Conservation (phyloP, 2,329 filamentous ascomycete species). For the Nemania sp. region DNA sequence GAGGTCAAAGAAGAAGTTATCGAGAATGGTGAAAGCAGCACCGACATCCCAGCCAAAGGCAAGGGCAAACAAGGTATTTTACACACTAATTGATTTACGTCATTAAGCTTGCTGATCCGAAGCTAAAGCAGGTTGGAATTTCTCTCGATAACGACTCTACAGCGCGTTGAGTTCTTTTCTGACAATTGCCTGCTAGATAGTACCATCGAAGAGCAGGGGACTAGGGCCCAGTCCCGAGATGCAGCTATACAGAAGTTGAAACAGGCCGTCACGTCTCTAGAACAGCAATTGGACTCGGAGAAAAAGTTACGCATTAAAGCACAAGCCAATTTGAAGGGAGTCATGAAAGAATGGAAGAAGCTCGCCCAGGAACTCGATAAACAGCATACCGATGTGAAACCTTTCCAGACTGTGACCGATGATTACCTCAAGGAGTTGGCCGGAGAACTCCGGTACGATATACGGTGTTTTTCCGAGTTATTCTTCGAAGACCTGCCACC, state of each 20-base stretch:
- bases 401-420: conserved; percentile 7
- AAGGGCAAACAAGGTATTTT: neutral
- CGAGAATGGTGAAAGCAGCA: neutral
- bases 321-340: neutral
- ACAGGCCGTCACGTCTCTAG: neutral
- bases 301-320: conserved; percentile 1
- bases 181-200: neutral
- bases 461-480: conserved; percentile 1
- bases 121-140: neutral
- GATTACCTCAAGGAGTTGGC: conserved; percentile 9
- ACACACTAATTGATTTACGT: neutral
- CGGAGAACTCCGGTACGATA: conserved; percentile 4
- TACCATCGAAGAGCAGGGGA: neutral
- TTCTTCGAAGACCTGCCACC: conserved; percentile 6
- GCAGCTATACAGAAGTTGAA: neutral
- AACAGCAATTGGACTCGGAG: conserved; percentile 3
- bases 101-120: neutral
- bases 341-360: conserved; percentile 5
- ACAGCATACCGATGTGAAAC: neutral
- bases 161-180: neutral
- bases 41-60: neutral
- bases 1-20: too few species aligned
- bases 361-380: conserved; percentile 8
- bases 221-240: neutral
- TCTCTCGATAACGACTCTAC: neutral